Conservation (phyloP, 2,329 filamentous ascomycete genomes). For the Fusarium temperatum region DNA sequence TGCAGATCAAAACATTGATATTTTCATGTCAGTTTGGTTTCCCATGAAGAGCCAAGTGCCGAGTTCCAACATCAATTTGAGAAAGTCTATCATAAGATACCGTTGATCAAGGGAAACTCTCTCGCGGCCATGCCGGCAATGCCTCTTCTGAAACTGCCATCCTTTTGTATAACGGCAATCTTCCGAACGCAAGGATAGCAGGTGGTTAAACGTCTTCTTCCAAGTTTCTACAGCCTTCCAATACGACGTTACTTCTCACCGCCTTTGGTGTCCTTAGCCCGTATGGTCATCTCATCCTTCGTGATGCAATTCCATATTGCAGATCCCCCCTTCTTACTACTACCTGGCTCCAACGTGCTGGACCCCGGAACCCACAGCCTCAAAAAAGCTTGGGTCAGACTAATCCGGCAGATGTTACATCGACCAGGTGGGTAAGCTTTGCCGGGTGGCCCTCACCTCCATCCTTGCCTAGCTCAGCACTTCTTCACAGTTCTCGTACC, state of each 20-base stretch:
- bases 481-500: not conserved
- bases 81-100: not conserved
- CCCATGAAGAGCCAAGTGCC: not conserved
- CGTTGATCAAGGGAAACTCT: not conserved
- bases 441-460: not conserved
- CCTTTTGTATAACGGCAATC: not conserved
- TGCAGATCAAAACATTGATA: not conserved
- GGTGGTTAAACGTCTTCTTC: not conserved
- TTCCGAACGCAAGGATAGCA: not conserved
- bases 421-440: not conserved
- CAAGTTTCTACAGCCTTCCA: not conserved
- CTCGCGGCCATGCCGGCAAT: not conserved
- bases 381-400: not conserved
- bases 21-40: not conserved
- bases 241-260: not conserved
- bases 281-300: not conserved
- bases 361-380: not conserved
- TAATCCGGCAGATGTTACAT: slow-evolving; percentile 1
- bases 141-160: not conserved
- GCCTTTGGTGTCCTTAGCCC: not conserved
- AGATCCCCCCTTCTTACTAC: not conserved
- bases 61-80: not conserved
- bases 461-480: not conserved
- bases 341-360: not conserved
- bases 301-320: not conserved